Evolutionary conservation across 2,329 filamentous ascomycete genomes (phyloP).

Genomic region (Beauveria brongniartii): DNA sequence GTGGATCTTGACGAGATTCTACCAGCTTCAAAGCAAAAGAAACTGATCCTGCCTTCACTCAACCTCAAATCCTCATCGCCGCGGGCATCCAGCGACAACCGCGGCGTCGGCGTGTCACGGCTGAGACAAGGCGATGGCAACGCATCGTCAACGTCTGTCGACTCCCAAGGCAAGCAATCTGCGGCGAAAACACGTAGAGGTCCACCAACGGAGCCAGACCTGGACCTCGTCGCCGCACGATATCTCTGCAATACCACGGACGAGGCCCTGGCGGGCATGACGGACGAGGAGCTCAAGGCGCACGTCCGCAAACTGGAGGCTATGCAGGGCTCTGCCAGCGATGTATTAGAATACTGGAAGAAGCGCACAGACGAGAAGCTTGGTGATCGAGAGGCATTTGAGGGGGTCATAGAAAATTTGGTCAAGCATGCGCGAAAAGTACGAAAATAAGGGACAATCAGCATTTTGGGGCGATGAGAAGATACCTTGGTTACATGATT

Average conservation of each 20-base stretch:
- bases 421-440: constrained; percentile 86
- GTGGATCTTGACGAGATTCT: constrained; percentile 97
- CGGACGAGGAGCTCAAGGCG: constrained; percentile 62
- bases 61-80: constrained; percentile 54
- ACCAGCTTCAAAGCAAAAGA: constrained; percentile 95
- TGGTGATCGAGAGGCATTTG: constrained; percentile 86
- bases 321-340: constrained; percentile 62
- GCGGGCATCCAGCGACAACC: constrained; percentile 47
- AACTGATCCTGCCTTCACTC: constrained; percentile 84
- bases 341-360: constrained; percentile 82
- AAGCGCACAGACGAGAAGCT: constrained; percentile 78
- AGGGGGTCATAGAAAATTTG: constrained; percentile 93
- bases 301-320: constrained; percentile 65
- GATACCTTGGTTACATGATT: neutral
- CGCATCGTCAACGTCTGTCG: constrained; percentile 49
- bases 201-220: constrained; percentile 59
- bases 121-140: constrained; percentile 41
- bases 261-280: constrained; percentile 72
- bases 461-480: neutral
- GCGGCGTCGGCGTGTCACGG: constrained; percentile 32
- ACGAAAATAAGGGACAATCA: constrained; percentile 49
- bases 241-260: constrained; percentile 78
- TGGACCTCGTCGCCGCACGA: constrained; percentile 71
- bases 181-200: constrained; percentile 39
- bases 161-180: constrained; percentile 48